phyloP scores from a whole-genome alignment of 2,329 filamentous ascomycete genomes.

The Exophiala aquamarina region DNA sequence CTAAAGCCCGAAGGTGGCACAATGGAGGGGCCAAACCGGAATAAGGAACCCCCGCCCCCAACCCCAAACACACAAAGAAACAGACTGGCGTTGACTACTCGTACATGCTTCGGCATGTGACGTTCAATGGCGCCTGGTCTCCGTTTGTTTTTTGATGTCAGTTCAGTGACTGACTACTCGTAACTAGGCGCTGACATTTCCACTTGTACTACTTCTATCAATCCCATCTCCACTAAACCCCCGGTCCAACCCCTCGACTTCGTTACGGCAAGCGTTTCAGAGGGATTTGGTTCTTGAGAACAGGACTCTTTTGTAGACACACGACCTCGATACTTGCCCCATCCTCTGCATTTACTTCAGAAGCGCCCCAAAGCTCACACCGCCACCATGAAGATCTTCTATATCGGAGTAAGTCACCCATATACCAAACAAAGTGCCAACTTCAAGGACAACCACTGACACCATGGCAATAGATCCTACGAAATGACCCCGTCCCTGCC shows the following conservation, averaged over 20 bases:
- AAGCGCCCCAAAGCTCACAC: slow-evolving; percentile 8
- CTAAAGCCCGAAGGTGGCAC: too few species aligned
- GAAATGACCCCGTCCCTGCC: slow-evolving; percentile 74
- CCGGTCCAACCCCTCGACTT: background rate
- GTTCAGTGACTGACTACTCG: too few species aligned
- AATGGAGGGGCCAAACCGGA: too few species aligned
- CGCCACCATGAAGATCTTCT: slow-evolving; percentile 35
- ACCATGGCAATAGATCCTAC: slow-evolving; percentile 63
- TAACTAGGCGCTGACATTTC: background rate
- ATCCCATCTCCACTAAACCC: background rate
- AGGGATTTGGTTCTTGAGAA: too few species aligned
- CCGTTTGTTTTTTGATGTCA: too few species aligned
- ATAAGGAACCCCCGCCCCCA: too few species aligned
- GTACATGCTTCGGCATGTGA: too few species aligned
- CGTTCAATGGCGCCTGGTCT: too few species aligned
- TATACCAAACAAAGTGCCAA: background rate
- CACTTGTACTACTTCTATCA: slow-evolving; percentile 1
- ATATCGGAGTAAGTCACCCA: slow-evolving; percentile 32
- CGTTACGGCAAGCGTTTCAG: background rate
- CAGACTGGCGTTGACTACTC: too few species aligned
- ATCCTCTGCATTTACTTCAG: background rate
- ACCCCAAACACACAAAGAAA: too few species aligned
- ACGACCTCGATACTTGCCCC: background rate
- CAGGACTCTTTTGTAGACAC: too few species aligned
- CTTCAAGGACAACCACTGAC: slow-evolving; percentile 1